Base-by-base conservation (phyloP, 179 eudicot genomes). In the Vitellaria paradoxa region DNA sequence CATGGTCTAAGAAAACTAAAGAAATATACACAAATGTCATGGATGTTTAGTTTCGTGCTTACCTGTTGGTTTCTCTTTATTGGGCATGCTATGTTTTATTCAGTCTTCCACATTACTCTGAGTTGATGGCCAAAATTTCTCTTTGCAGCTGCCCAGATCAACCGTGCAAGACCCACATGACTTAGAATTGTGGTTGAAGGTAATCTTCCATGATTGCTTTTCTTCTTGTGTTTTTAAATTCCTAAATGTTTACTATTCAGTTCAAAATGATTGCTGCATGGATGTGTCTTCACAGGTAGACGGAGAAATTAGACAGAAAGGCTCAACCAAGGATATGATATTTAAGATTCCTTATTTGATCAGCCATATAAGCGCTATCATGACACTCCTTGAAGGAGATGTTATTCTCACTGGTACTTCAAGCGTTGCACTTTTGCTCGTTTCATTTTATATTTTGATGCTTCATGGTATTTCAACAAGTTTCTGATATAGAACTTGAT, bases 331-430 rank as follows among this genome's bases (percentile, higher is more conserved):
- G 72, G 97, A 96, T 84, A 93, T 93, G 99, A 93, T 96, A 52
- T 96, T 96, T 80, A 87, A 86, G 77, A 87, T 96, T 72, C 99
- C 99, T 9, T 96, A 82, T 85, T 85, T 93, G 76, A 86, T 96
- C 82, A 96, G 98, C 89, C 92, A 96, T 85, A 92, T 96, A 80
- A 96, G 98, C 78, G 87, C 97, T 79, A 74, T 91, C 78, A 84
- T 96, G 90, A 96, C 97, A 3, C 98, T 96, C 83, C 84, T 96
- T 56, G 98, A 93, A 84, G 99, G 98, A 81, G 99, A 96, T 77
- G 96, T 96, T 77, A 96, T 96, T 76, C 83, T 96, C 71, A 96
- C 99, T 83, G 98, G 99, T 96, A 84, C 11, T 6, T 12, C 37
- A 30, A 30, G 37, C 1, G 37, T 30, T 30, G 37, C 2, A 30